Base-by-base conservation (phyloP, 164 flowering plant species). In the Vitis rotundifolia region DNA sequence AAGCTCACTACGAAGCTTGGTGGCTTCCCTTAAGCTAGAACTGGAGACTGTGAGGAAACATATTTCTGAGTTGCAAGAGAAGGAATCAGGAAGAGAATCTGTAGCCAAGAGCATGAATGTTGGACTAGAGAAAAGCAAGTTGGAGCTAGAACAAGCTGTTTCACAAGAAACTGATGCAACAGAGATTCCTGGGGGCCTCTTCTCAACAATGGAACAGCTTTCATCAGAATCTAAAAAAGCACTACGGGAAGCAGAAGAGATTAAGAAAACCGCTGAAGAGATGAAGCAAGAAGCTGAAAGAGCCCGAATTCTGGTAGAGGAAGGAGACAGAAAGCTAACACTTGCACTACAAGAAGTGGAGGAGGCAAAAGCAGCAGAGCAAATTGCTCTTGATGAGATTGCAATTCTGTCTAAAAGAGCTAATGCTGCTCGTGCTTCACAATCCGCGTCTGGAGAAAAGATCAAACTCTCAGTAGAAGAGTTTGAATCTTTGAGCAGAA, bases 331-430 rank as follows among this genome's bases (percentile, higher is more conserved):
- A 47, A 74, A 74, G 70, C 78, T 86, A n/a, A 29, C 75, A 47
- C 50, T 66, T 52, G 78, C 72, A 16, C 59, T 76, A 13, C 52
- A 55, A 59, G 82, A 83, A 59, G 79, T 76, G 1, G 78, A 83
- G 67, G 83, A 77, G 60, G 87, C 86, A 2, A 82, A 78, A 70
- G 76, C 69, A 50, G 83, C 79, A 9, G 87, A 79, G 74, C 65
- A 65, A 50, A 78, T 18, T 28, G 87, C 84, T 8, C 68, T 67
- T 14, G 82, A 79, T 12, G 78, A 72, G 68, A 74, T 77, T 57
- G 78, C 63, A 66, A 49, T 18, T 19, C 26, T 75, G 55, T 67
- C 73, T 16, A 66, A 16, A 10, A 71, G 59, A 59, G 62, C 28
- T 5, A 59, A 75, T 7, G 55, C 29, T 28, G 71, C 14, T 44